Evolutionary conservation across 1,284 basidiomycete genomes (phyloP).

Genomic region (Ganoderma sp.): DNA sequence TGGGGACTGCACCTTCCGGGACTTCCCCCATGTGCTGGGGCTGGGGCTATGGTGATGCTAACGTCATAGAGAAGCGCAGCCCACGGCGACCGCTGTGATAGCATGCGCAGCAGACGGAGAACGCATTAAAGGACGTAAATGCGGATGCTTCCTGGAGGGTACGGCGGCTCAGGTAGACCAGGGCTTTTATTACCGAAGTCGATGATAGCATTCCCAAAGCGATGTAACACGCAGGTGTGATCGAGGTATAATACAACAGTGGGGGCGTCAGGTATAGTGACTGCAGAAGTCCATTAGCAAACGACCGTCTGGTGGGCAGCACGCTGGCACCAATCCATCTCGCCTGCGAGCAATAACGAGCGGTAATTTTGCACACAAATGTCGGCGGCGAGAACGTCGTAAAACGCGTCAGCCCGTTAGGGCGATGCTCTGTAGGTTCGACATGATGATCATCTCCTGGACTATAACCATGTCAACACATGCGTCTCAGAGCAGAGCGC

Average conservation of each 20-base stretch:
- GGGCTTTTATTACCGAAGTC: background rate
- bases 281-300: constrained; percentile 12
- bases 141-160: background rate
- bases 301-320: constrained; percentile 6
- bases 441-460: constrained; percentile 34
- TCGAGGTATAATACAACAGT: constrained; percentile 28
- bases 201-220: constrained; percentile 3
- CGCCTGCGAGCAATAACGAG: constrained; percentile 8
- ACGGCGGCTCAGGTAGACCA: background rate
- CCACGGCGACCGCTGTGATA: background rate
- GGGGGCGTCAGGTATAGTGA: constrained; percentile 5
- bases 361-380: constrained; percentile 1
- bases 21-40: background rate
- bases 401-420: constrained; percentile 24
- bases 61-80: background rate
- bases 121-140: background rate
- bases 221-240: constrained; percentile 4
- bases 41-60: background rate
- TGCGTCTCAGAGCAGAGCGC: background rate
- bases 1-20: background rate
- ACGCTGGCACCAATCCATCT: background rate
- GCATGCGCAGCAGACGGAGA: background rate
- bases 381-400: background rate
- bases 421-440: constrained; percentile 31
- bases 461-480: constrained; percentile 21